Percentiles rank a stretch among this genome's conserved stretches.
Conservation (phyloP, 2,329 filamentous ascomycete species). For the Waltergamsia citrina region DNA sequence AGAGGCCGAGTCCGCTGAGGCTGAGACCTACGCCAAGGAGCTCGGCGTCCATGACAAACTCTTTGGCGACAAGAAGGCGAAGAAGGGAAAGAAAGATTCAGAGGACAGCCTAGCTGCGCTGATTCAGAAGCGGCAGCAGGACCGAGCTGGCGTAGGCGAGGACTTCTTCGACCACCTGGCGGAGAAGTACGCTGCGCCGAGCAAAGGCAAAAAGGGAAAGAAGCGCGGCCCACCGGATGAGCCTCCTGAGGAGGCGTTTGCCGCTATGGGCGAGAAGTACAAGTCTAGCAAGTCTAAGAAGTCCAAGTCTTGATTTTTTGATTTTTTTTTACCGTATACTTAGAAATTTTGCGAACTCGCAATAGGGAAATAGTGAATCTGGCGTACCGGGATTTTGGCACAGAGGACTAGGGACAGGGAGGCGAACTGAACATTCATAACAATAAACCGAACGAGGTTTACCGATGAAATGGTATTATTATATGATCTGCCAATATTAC, state of each 20-base stretch:
- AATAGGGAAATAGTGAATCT: too few species aligned
- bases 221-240: conserved; percentile 50
- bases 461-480: too few species aligned
- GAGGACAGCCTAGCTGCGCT: conserved; percentile 58
- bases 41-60: conserved; percentile 65
- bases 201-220: conserved; percentile 41
- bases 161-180: conserved; percentile 66
- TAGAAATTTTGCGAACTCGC: too few species aligned
- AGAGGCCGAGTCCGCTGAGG: conserved; percentile 59
- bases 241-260: conserved; percentile 52
- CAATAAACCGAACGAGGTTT: too few species aligned
- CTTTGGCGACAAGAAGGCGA: conserved; percentile 38
- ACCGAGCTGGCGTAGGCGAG: conserved; percentile 29
- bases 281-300: conserved; percentile 2
- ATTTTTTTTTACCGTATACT: too few species aligned
- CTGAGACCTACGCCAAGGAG: conserved; percentile 66
- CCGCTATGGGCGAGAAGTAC: conserved; percentile 40
- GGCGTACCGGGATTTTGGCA: too few species aligned
- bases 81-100: conserved; percentile 29
- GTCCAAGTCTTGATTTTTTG: too few species aligned
- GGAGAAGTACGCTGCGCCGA: conserved; percentile 56
- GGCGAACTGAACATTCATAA: too few species aligned
- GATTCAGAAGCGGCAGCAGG: conserved; percentile 63
- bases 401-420: too few species aligned
- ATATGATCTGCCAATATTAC: too few species aligned